Percentiles rank a stretch among this genome's conserved stretches.
Evolutionary conservation across 768 basidiomycete species (phyloP).

Genomic region (Naganishia antarctica): DNA sequence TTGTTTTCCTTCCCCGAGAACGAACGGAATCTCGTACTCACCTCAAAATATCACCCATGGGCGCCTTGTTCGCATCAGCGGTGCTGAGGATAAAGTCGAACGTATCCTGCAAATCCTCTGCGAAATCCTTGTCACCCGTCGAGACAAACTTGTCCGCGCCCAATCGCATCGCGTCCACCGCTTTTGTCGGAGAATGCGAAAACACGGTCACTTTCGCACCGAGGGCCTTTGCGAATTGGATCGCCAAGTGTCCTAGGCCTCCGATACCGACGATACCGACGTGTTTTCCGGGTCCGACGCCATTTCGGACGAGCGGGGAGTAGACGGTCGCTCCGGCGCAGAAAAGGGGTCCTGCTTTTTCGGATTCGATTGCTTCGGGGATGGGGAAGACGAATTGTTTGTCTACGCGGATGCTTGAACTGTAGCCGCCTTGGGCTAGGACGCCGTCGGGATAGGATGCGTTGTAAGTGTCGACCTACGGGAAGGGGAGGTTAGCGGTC

Average conservation of each 20-base stretch:
- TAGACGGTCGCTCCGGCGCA: conserved; percentile 51
- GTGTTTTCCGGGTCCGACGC: conserved; percentile 59
- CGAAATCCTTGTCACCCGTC: conserved; percentile 38
- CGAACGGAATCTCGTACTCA: conserved; percentile 1
- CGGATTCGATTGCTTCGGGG: conserved; percentile 46
- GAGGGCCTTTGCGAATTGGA: conserved; percentile 56
- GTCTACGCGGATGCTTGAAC: conserved; percentile 40
- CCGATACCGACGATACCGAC: conserved; percentile 62
- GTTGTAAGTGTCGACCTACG: conserved; percentile 47
- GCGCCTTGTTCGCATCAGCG: conserved; percentile 51
- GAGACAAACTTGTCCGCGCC: conserved; percentile 43
- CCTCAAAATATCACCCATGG: conserved; percentile 55
- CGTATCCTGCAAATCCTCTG: conserved; percentile 32
- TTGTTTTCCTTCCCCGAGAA: no score
- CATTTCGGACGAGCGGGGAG: conserved; percentile 53
- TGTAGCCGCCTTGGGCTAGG: conserved; percentile 49
- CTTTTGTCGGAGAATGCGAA: conserved; percentile 57
- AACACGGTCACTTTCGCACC: conserved; percentile 60
- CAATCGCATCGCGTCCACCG: conserved; percentile 55
- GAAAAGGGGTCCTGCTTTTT: conserved; percentile 46
- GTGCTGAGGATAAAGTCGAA: conserved; percentile 51
- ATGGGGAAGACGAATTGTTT: conserved; percentile 48
- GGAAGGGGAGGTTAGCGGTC: not conserved
- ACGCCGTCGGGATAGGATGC: conserved; percentile 41
- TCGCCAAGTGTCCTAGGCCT: conserved; percentile 53